Percentiles rank a stretch among this genome's conserved stretches.
phyloP scores from a whole-genome alignment of 306 rosid species.

The Coriaria nepalensis region DNA sequence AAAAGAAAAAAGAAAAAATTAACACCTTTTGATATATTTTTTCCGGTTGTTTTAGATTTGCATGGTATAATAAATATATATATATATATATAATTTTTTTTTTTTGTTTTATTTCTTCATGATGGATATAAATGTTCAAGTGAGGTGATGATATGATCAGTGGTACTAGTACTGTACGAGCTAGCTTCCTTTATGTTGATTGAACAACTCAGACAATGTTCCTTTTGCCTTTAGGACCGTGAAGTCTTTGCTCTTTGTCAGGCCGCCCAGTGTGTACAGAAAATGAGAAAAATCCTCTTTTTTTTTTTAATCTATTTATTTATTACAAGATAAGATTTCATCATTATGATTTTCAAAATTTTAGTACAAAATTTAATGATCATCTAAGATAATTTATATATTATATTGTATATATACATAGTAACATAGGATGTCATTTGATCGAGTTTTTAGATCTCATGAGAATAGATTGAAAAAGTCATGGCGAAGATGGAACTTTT shows the following conservation, averaged over 20 bases:
- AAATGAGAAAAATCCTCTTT: slow-evolving; percentile 20
- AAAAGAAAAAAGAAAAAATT: too few relatives aligned
- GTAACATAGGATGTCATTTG: too few relatives aligned
- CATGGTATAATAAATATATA: too few relatives aligned
- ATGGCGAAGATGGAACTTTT: too few relatives aligned
- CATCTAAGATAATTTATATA: too few relatives aligned
- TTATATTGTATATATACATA: too few relatives aligned
- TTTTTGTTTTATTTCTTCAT: slow-evolving; percentile 15
- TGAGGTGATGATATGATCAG: not conserved
- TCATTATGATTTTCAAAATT: too few relatives aligned
- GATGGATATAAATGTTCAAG: slow-evolving; percentile 25
- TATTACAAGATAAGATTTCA: slow-evolving; percentile 6
- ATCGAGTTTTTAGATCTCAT: too few relatives aligned
- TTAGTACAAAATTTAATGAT: too few relatives aligned
- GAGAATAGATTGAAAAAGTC: too few relatives aligned
- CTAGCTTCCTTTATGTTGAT: slow-evolving; percentile 30
- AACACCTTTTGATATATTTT: slow-evolving; percentile 4
- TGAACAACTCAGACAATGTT: slow-evolving; percentile 77
- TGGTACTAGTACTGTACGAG: not conserved
- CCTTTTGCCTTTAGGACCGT: slow-evolving; percentile 64
- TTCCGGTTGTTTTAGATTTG: not conserved
- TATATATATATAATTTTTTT: too few relatives aligned
- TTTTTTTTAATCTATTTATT: slow-evolving; percentile 24
- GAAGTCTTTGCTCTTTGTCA: slow-evolving; percentile 47
- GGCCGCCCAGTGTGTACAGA: too few relatives aligned